phyloP scores from a whole-genome alignment of 2,329 filamentous ascomycete genomes.

The Atkinsonella hypoxylon region DNA sequence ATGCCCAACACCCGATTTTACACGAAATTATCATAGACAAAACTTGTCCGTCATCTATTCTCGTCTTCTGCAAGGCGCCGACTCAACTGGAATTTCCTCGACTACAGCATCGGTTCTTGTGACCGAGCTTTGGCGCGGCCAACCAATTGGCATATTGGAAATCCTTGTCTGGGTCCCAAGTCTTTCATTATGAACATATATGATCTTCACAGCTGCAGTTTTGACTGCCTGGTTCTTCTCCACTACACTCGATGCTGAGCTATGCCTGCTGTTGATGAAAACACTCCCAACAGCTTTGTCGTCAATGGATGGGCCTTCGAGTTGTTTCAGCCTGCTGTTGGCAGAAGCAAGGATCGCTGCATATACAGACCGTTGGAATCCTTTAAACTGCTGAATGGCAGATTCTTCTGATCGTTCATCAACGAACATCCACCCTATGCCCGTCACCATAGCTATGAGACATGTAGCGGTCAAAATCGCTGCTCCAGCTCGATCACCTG shows the following conservation, averaged over 20 bases:
- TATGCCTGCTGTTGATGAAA: conserved; percentile 10
- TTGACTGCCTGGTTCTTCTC: conserved; percentile 11
- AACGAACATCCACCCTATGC: conserved; percentile 34
- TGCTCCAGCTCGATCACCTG: conserved; percentile 56
- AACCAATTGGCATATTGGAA: conserved; percentile 26
- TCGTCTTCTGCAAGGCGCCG: background rate
- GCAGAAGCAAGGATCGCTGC: conserved; percentile 9
- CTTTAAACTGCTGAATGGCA: conserved; percentile 19
- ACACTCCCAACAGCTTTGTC: conserved; percentile 14
- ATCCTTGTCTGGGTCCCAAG: conserved; percentile 12
- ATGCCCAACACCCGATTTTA: background rate
- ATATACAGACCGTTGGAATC: conserved; percentile 11
- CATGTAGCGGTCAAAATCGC: conserved; percentile 49
- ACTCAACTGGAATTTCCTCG: conserved; percentile 1
- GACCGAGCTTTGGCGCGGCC: conserved; percentile 14
- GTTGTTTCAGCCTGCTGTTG: conserved; percentile 8
- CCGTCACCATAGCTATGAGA: conserved; percentile 40
- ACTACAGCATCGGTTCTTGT: background rate
- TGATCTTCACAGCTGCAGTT: conserved; percentile 9
- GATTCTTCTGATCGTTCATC: conserved; percentile 32
- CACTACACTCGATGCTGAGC: conserved; percentile 10
- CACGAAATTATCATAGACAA: background rate
- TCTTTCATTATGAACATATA: conserved; percentile 11
- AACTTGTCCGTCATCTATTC: background rate
- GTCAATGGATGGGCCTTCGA: background rate